Evolutionary conservation across 2,329 filamentous ascomycete species (phyloP).

Genomic region (Aaosphaeria arxii): DNA sequence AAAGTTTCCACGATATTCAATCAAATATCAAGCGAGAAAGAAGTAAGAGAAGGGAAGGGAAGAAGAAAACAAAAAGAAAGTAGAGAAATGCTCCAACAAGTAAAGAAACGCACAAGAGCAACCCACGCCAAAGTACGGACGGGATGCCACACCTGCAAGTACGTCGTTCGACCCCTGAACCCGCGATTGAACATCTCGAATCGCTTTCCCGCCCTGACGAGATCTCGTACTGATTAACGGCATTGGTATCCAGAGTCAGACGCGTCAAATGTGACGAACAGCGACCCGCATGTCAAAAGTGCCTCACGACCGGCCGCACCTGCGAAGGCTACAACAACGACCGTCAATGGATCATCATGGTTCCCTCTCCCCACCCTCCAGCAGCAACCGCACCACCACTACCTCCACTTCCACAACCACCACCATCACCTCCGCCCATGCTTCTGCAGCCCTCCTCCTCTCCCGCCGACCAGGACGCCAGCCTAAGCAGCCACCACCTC

Average conservation of each 20-base stretch:
- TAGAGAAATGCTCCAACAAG: not conserved
- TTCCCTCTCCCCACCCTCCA: conserved; percentile 10
- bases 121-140: conserved; percentile 15
- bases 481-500: conserved; percentile 12
- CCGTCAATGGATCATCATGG: conserved; percentile 13
- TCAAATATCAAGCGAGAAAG: too few species aligned
- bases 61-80: too few species aligned
- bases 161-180: conserved; percentile 1
- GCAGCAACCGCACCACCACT: not conserved
- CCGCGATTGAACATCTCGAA: not conserved
- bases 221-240: conserved; percentile 1
- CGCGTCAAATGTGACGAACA: conserved; percentile 17
- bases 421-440: conserved; percentile 13
- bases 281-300: conserved; percentile 12
- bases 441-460: not conserved
- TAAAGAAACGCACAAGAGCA: conserved; percentile 10
- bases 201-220: not conserved
- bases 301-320: conserved; percentile 10
- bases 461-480: conserved; percentile 15
- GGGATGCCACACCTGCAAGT: conserved; percentile 18
- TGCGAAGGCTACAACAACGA: conserved; percentile 15
- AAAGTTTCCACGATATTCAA: too few species aligned
- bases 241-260: conserved; percentile 6
- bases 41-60: too few species aligned
- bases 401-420: conserved; percentile 1